These are phyloP conservation scores for Penicillium corylophilum DNA, from an alignment of 2,329 filamentous ascomycete genomes.

Conservation along the genomic window DNA sequence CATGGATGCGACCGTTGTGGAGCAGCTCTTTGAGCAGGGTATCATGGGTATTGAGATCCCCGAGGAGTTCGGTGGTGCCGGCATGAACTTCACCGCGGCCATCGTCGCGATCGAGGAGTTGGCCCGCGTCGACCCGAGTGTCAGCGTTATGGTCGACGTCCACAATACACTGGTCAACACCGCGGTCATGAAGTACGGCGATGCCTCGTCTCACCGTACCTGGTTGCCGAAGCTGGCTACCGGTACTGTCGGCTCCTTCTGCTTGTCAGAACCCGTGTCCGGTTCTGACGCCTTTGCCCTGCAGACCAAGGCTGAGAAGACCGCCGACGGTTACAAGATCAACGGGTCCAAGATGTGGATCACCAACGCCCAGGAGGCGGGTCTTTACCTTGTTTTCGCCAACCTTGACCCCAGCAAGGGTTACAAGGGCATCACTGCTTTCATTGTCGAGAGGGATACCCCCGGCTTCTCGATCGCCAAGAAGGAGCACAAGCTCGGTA, in stretches of 20 bases:
- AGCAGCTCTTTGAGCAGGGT: conserved; percentile 95
- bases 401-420: conserved; percentile 90
- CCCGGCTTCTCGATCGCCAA: conserved; percentile 93
- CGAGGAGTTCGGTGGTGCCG: conserved; percentile 92
- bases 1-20: conserved; percentile 86
- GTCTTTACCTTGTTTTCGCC: conserved; percentile 96
- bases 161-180: conserved; percentile 99
- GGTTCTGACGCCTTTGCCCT: conserved; percentile 96
- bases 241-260: conserved; percentile 85
- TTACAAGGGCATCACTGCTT: conserved; percentile 96
- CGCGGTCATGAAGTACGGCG: conserved; percentile 81
- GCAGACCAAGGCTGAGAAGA: conserved; percentile 84
- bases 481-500: conserved; percentile 99
- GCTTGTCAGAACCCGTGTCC: conserved; percentile 85
- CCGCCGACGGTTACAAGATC: conserved; percentile 78
- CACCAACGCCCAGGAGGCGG: conserved; percentile 91
- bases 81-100: conserved; percentile 97
- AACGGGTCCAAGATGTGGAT: conserved; percentile 99
- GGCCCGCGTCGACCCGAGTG: conserved; percentile 87
- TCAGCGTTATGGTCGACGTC: conserved; percentile 92
- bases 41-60: conserved; percentile 97
- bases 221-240: conserved; percentile 90
- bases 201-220: conserved; percentile 72
- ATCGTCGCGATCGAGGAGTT: conserved; percentile 98
- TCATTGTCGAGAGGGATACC: conserved; percentile 86